Conservation (phyloP, 495 filamentous ascomycete species). For the Amorphotheca resinae region DNA sequence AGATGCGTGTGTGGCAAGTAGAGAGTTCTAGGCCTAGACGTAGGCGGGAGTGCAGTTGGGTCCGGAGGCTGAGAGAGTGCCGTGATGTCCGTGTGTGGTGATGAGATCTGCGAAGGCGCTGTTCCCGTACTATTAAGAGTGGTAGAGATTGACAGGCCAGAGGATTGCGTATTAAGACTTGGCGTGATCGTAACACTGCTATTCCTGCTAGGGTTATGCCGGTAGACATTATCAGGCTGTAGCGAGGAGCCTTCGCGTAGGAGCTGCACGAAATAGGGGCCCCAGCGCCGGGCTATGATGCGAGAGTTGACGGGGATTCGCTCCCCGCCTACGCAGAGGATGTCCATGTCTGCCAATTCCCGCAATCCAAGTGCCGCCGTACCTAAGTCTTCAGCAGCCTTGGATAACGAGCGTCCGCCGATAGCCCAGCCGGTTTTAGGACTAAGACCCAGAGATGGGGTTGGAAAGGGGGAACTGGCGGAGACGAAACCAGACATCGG, state of each 20-base stretch:
- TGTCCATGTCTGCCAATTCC: slow-evolving; percentile 95
- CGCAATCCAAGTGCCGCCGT: slow-evolving; percentile 60
- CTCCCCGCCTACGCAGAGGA: slow-evolving; percentile 80
- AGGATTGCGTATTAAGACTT: slow-evolving; percentile 37
- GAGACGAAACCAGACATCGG: slow-evolving; percentile 73
- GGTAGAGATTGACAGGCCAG: slow-evolving; percentile 42
- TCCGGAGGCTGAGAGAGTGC: slow-evolving; percentile 28
- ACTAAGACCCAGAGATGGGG: slow-evolving; percentile 40
- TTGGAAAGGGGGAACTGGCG: slow-evolving; percentile 52
- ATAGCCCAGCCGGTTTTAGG: slow-evolving; percentile 51
- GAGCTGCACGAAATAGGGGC: slow-evolving; percentile 85
- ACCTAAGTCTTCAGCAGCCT: slow-evolving; percentile 75
- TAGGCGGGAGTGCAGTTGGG: slow-evolving; percentile 48
- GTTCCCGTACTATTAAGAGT: slow-evolving; percentile 34
- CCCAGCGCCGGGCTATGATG: slow-evolving; percentile 78
- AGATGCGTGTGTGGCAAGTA: slow-evolving; percentile 88
- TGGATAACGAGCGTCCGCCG: slow-evolving; percentile 52
- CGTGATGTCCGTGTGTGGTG: slow-evolving; percentile 24
- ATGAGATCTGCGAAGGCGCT: slow-evolving; percentile 19
- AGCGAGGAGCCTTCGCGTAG: slow-evolving; percentile 55
- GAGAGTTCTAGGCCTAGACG: slow-evolving; percentile 66
- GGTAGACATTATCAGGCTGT: slow-evolving; percentile 16
- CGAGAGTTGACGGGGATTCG: slow-evolving; percentile 88
- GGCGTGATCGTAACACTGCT: slow-evolving; percentile 81
- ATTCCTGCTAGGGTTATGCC: slow-evolving; percentile 42